A percentile compares a stretch with the other conserved stretches of the same genome.
Conservation (phyloP, 352 stramenopile genomes). For the Nothophytophthora sp. region DNA sequence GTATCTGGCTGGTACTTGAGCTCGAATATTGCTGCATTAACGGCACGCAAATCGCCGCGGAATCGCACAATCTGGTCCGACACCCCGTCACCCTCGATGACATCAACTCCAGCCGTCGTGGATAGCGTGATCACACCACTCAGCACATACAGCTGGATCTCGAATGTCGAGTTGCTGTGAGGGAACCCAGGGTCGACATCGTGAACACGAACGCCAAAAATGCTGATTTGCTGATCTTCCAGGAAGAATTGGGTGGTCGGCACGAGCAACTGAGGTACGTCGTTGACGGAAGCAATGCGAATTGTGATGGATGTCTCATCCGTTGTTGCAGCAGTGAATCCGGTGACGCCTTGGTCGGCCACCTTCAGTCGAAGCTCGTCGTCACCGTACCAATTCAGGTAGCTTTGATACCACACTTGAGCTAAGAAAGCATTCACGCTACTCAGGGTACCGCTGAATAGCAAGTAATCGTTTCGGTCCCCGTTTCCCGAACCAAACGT, state of each 20-base stretch:
- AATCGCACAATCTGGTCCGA: slow-evolving; percentile 62
- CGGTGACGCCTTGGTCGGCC: slow-evolving; percentile 65
- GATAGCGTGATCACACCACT: slow-evolving; percentile 51
- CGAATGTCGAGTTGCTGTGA: slow-evolving; percentile 44
- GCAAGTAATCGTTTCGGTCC: slow-evolving; percentile 47
- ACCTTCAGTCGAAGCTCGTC: slow-evolving; percentile 58
- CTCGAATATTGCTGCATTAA: slow-evolving; percentile 77
- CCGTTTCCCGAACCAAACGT: slow-evolving; percentile 58
- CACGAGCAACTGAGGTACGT: slow-evolving; percentile 52
- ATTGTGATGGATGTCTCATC: slow-evolving; percentile 41
- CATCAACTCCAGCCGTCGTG: slow-evolving; percentile 17
- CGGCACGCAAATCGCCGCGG: slow-evolving; percentile 41
- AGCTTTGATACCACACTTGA: slow-evolving; percentile 51
- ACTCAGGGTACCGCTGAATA: slow-evolving; percentile 65
- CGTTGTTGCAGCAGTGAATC: slow-evolving; percentile 38
- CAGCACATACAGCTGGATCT: slow-evolving; percentile 59
- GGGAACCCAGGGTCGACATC: slow-evolving; percentile 51
- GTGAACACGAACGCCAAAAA: slow-evolving; percentile 66
- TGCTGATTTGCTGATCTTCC: slow-evolving; percentile 61
- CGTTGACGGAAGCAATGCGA: slow-evolving; percentile 59
- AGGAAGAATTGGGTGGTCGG: slow-evolving; percentile 48
- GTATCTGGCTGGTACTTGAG: slow-evolving; percentile 68
- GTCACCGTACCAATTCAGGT: slow-evolving; percentile 77
- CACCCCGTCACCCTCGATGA: slow-evolving; percentile 55
- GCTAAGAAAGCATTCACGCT: slow-evolving; percentile 61